Percentiles rank a stretch among this genome's conserved stretches.
These are phyloP conservation scores for Salix koriyanagi DNA, from an alignment of 345 rosid species.

Conservation along the genomic window DNA sequence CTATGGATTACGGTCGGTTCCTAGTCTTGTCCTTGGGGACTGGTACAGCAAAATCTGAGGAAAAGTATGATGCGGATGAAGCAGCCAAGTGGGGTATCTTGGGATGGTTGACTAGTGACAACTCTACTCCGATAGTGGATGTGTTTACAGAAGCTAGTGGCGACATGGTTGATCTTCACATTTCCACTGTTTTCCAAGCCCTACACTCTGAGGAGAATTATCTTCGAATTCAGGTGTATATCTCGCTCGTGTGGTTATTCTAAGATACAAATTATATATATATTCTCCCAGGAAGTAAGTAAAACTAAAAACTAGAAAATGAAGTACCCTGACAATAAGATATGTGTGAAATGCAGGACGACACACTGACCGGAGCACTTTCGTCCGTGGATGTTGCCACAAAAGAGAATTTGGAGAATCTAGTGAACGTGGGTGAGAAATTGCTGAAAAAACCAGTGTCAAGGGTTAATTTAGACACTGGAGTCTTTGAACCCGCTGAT, in stretches of 20 bases:
- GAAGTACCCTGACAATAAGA: too few relatives aligned
- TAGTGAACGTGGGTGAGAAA: conserved; percentile 43
- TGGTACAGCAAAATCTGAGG: conserved; percentile 35
- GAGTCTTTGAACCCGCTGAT: conserved; percentile 31
- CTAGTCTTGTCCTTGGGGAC: conserved; percentile 62
- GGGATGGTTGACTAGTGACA: conserved; percentile 54
- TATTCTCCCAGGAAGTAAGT: background rate
- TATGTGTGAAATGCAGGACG: background rate
- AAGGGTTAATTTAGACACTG: conserved; percentile 45
- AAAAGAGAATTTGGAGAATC: conserved; percentile 31
- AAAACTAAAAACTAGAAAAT: too few relatives aligned
- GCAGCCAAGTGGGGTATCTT: conserved; percentile 62
- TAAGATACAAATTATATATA: too few relatives aligned
- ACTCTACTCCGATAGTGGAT: conserved; percentile 52
- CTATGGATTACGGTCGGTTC: conserved; percentile 44
- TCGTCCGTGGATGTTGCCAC: conserved; percentile 30
- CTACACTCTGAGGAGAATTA: conserved; percentile 42
- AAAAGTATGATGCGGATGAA: conserved; percentile 35
- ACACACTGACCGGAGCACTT: conserved; percentile 46
- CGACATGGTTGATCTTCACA: conserved; percentile 62
- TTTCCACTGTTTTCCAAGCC: conserved; percentile 45
- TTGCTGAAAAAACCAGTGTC: conserved; percentile 49
- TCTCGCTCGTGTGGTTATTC: background rate
- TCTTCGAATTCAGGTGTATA: conserved; percentile 44
- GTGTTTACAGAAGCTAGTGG: conserved; percentile 17